Percentiles rank a stretch among this genome's conserved stretches.
phyloP scores from a whole-genome alignment of 371 early-diverging fungal species.

The Capillidium heterosporum region DNA sequence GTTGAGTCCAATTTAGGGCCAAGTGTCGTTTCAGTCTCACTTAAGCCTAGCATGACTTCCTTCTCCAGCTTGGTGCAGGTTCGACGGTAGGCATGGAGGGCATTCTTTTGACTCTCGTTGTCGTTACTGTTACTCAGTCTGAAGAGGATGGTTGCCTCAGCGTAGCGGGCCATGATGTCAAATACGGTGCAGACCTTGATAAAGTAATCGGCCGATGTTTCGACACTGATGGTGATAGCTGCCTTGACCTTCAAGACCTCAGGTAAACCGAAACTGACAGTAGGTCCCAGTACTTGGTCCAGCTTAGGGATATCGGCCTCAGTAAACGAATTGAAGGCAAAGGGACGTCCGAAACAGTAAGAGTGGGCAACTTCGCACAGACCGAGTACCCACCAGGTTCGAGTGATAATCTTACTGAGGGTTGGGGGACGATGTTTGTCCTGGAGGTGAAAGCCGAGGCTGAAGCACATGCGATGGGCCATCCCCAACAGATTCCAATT shows the following conservation, averaged over 20 bases:
- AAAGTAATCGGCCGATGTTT: no score
- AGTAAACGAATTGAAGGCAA: neutral
- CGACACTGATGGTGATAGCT: no score
- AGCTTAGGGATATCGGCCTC: no score
- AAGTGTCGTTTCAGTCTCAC: neutral
- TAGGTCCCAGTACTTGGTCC: no score
- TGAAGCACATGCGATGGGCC: neutral
- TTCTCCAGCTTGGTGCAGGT: neutral
- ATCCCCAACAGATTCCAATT: neutral
- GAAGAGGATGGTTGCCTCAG: neutral
- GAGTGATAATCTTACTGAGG: neutral
- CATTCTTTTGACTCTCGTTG: neutral
- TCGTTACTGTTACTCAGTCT: neutral
- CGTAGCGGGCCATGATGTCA: no score
- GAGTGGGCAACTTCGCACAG: neutral
- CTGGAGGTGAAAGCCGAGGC: no score
- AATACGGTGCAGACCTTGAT: no score
- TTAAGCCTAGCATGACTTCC: neutral
- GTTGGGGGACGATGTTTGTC: neutral
- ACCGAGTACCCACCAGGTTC: neutral
- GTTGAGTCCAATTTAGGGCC: no score
- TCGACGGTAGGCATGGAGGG: neutral
- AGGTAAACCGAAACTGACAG: no score
- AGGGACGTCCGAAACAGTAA: neutral
- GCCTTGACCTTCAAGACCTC: no score